Conservation (phyloP, 805 yeast species). For the Candida schatavii region DNA sequence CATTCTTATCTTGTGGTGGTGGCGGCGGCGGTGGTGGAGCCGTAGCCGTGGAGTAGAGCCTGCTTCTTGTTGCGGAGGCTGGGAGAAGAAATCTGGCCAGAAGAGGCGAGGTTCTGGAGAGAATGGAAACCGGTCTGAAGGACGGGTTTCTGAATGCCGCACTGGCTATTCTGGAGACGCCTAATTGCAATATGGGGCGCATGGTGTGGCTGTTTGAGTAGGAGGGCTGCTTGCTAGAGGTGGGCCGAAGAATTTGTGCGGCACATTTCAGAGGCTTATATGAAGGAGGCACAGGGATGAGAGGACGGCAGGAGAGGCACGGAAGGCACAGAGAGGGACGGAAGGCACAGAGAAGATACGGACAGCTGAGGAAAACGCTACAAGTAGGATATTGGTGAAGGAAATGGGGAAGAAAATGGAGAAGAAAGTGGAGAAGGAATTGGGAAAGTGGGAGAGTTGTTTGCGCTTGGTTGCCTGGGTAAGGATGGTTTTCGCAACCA, state of each 20-base stretch:
- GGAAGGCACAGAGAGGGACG: too few relatives aligned
- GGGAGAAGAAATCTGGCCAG: neutral
- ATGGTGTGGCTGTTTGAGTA: neutral
- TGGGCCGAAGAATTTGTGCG: neutral
- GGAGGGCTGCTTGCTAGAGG: neutral
- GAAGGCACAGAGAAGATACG: too few relatives aligned
- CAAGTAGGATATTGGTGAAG: neutral
- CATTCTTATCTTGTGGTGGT: conserved; percentile 33
- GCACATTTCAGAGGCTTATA: neutral
- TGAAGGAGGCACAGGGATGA: neutral
- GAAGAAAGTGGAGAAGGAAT: too few relatives aligned
- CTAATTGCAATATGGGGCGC: conserved; percentile 2
- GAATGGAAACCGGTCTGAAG: neutral
- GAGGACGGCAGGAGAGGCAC: neutral
- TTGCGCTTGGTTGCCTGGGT: conserved; percentile 1
- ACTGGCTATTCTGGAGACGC: neutral
- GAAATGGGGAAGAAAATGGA: too few relatives aligned
- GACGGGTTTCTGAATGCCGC: neutral
- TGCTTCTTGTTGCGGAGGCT: neutral
- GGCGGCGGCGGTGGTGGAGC: conserved; percentile 40
- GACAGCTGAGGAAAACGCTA: neutral
- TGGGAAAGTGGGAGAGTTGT: conserved; percentile 7
- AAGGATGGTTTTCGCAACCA: neutral
- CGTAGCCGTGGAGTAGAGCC: conserved; percentile 2
- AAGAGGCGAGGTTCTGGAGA: too few relatives aligned